Conservation (phyloP, 2,329 filamentous ascomycete genomes). For the Emergomyces orientalis region DNA sequence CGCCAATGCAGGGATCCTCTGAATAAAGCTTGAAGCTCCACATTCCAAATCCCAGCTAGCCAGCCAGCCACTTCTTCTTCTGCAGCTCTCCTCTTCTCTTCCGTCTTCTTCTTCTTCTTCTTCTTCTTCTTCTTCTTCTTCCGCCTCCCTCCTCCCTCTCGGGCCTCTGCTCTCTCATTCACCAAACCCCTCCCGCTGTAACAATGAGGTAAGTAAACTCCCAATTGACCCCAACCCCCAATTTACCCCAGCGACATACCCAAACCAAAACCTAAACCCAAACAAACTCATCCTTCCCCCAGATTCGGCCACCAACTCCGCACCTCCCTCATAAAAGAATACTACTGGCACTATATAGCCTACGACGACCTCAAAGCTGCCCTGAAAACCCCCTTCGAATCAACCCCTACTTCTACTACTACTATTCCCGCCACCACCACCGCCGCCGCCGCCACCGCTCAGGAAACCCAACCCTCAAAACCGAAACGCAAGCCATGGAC, state of each 20-base stretch:
- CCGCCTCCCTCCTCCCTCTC: too few species aligned
- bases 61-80: background rate
- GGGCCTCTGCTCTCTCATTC: background rate
- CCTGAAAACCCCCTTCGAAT: constrained; percentile 63
- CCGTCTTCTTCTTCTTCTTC: too few species aligned
- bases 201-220: background rate
- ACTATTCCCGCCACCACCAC: background rate
- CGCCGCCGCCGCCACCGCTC: constrained; percentile 33
- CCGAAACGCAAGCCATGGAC: constrained; percentile 62
- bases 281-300: background rate
- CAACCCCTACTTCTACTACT: background rate
- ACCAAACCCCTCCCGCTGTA: background rate
- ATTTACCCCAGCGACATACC: background rate
- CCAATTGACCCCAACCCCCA: background rate
- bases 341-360: constrained; percentile 96
- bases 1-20: too few species aligned
- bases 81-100: background rate
- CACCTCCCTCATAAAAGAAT: constrained; percentile 91
- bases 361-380: constrained; percentile 88
- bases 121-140: background rate
- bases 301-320: constrained; percentile 95
- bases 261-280: background rate
- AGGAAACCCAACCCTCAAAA: constrained; percentile 33
- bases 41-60: background rate
- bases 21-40: background rate